Percentiles rank a stretch among this genome's conserved stretches.
phyloP scores from a whole-genome alignment of 2,329 filamentous ascomycete species.

The Colletotrichum shisoi region DNA sequence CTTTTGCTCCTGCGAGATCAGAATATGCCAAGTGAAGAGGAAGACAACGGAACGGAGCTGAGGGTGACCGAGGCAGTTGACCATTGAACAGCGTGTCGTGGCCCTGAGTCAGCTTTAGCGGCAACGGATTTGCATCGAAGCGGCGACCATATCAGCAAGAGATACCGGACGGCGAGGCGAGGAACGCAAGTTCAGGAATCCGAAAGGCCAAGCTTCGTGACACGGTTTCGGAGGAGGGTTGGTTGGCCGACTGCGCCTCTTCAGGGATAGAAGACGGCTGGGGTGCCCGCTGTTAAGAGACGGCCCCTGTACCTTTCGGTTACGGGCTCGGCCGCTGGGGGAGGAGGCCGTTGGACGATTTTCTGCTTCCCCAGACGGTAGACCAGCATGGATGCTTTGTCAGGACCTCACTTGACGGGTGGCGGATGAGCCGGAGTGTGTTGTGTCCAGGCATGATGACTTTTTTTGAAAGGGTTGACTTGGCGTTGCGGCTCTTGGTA shows the following conservation, averaged over 20 bases:
- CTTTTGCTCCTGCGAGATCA: slow-evolving; percentile 55
- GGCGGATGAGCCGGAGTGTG: slow-evolving; percentile 33
- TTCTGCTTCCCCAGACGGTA: slow-evolving; percentile 34
- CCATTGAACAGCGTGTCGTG: not conserved
- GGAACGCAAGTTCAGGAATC: slow-evolving; percentile 13
- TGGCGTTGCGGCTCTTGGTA: slow-evolving; percentile 37
- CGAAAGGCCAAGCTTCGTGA: slow-evolving; percentile 24
- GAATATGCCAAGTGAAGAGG: slow-evolving; percentile 56
- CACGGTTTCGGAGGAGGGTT: slow-evolving; percentile 33
- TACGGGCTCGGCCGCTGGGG: slow-evolving; percentile 17
- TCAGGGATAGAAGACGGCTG: slow-evolving; percentile 17
- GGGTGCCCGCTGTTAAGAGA: slow-evolving; percentile 3
- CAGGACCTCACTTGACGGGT: slow-evolving; percentile 9
- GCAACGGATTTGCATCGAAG: not conserved
- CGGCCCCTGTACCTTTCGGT: not conserved
- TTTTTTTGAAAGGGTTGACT: slow-evolving; percentile 2
- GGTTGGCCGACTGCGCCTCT: slow-evolving; percentile 34
- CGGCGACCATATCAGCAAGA: not conserved
- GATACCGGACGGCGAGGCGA: slow-evolving; percentile 12
- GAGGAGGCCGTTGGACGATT: slow-evolving; percentile 15
- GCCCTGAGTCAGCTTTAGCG: slow-evolving; percentile 1
- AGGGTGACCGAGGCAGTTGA: slow-evolving; percentile 7
- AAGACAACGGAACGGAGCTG: slow-evolving; percentile 45
- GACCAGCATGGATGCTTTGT: slow-evolving; percentile 3
- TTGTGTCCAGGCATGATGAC: slow-evolving; percentile 11